Evolutionary conservation across 1,284 basidiomycete species (phyloP).

Genomic region (Ustilago nuda): DNA sequence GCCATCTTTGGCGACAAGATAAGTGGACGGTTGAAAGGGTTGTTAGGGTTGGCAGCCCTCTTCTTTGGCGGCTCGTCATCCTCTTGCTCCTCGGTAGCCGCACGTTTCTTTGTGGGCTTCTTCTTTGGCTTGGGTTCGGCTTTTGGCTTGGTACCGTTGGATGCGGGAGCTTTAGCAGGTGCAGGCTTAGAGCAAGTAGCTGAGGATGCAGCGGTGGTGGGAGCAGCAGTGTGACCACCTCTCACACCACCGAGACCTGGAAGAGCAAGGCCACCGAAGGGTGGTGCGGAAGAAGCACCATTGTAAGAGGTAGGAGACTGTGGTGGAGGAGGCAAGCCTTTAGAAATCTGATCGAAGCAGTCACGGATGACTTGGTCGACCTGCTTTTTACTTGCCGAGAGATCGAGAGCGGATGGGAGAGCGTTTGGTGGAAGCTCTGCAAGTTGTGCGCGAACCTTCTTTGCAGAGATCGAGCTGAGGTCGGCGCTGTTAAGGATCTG

Average conservation of each 20-base stretch:
- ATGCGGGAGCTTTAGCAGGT: conserved; percentile 28
- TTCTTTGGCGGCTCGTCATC: conserved; percentile 54
- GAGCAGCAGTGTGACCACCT: conserved; percentile 37
- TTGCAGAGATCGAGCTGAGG: conserved; percentile 61
- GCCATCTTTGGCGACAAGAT: conserved; percentile 60
- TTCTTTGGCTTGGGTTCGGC: conserved; percentile 59
- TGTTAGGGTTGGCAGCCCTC: conserved; percentile 65
- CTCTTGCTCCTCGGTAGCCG: conserved; percentile 34
- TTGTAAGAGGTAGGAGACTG: conserved; percentile 32
- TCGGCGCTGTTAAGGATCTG: conserved; percentile 64
- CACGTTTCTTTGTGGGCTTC: conserved; percentile 54
- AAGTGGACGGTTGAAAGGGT: conserved; percentile 66
- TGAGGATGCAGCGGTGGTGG: conserved; percentile 28
- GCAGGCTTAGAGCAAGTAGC: conserved; percentile 35
- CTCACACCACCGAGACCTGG: conserved; percentile 59
- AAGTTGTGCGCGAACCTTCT: conserved; percentile 59
- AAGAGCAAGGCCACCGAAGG: conserved; percentile 51
- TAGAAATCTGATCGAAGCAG: conserved; percentile 62
- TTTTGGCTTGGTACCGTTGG: conserved; percentile 45
- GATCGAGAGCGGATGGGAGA: conserved; percentile 51
- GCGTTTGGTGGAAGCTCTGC: conserved; percentile 50
- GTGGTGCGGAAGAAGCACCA: conserved; percentile 36
- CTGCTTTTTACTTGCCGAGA: conserved; percentile 61
- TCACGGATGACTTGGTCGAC: conserved; percentile 60
- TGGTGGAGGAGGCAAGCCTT: conserved; percentile 44